Percentiles rank a stretch among this genome's conserved stretches.
Conservation (phyloP, 2,329 filamentous ascomycete species). For the Aspergillus versicolor region DNA sequence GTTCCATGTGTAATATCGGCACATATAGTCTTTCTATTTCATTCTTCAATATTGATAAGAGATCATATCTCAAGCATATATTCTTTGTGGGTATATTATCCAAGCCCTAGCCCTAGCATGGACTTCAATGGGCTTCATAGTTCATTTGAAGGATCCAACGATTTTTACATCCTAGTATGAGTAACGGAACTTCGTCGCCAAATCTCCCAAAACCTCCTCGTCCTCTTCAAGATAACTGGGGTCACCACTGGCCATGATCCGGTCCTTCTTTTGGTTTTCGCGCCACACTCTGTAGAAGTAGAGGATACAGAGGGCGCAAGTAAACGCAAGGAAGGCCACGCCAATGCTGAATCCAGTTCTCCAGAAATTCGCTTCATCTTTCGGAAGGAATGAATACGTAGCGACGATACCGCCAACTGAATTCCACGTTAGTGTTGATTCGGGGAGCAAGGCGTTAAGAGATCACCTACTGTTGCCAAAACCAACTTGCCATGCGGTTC, state of each 20-base stretch:
- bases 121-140: not conserved
- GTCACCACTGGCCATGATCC: constrained; percentile 23
- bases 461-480: constrained; percentile 62
- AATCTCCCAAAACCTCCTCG: constrained; percentile 38
- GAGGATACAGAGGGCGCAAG: constrained; percentile 50
- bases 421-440: constrained; percentile 7
- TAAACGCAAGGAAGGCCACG: constrained; percentile 70
- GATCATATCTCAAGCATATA: not conserved
- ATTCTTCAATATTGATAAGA: not conserved
- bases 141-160: not conserved
- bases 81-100: constrained; percentile 5
- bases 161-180: constrained; percentile 25
- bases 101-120: constrained; percentile 15
- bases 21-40: not conserved
- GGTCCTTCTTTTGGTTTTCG: constrained; percentile 44
- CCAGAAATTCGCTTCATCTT: constrained; percentile 65
- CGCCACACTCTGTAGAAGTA: constrained; percentile 39
- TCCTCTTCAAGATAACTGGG: constrained; percentile 29
- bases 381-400: constrained; percentile 66
- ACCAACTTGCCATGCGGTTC: constrained; percentile 73
- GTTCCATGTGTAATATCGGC: not conserved
- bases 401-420: constrained; percentile 72
- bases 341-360: constrained; percentile 74
- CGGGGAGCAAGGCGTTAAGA: not conserved
- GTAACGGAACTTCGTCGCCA: constrained; percentile 44